Evolutionary conservation across 192 early-diverging fungal genomes (phyloP).

Genomic region (Backusella macrospora): DNA sequence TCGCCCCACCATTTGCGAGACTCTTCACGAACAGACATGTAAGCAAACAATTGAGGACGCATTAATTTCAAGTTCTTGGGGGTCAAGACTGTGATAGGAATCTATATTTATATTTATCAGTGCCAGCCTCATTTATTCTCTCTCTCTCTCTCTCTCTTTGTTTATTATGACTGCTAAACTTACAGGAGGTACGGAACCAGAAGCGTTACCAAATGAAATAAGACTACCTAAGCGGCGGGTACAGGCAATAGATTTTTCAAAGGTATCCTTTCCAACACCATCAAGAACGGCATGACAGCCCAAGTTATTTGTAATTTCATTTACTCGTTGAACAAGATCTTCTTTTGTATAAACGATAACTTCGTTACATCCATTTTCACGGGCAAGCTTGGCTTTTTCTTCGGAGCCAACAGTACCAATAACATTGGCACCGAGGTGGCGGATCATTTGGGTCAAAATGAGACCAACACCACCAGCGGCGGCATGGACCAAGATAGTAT

Average conservation of each 20-base stretch:
- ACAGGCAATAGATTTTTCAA: slow-evolving; percentile 69
- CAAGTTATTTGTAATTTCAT: slow-evolving; percentile 68
- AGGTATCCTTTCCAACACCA: slow-evolving; percentile 88
- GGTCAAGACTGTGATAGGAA: slow-evolving; percentile 46
- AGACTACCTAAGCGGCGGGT: slow-evolving; percentile 69
- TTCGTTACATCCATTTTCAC: slow-evolving; percentile 68
- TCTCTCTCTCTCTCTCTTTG: not conserved
- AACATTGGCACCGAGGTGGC: slow-evolving; percentile 79
- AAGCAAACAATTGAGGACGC: slow-evolving; percentile 75
- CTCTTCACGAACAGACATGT: slow-evolving; percentile 69
- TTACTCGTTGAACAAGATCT: slow-evolving; percentile 67
- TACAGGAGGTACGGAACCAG: slow-evolving; percentile 78
- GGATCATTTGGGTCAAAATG: slow-evolving; percentile 78
- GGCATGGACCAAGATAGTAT: slow-evolving; percentile 79
- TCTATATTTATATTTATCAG: slow-evolving; percentile 14
- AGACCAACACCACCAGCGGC: slow-evolving; percentile 92
- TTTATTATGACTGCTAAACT: slow-evolving; percentile 23
- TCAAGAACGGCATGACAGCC: slow-evolving; percentile 88
- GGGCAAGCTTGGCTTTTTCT: slow-evolving; percentile 71
- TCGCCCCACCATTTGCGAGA: slow-evolving; percentile 60
- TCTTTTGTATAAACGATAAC: slow-evolving; percentile 74
- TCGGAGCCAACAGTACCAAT: slow-evolving; percentile 82
- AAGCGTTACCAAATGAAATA: slow-evolving; percentile 91
- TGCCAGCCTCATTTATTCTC: no score
- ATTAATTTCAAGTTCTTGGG: slow-evolving; percentile 76